phyloP scores from a whole-genome alignment of 2,329 filamentous ascomycete species.

The Fusarium incarnatum region DNA sequence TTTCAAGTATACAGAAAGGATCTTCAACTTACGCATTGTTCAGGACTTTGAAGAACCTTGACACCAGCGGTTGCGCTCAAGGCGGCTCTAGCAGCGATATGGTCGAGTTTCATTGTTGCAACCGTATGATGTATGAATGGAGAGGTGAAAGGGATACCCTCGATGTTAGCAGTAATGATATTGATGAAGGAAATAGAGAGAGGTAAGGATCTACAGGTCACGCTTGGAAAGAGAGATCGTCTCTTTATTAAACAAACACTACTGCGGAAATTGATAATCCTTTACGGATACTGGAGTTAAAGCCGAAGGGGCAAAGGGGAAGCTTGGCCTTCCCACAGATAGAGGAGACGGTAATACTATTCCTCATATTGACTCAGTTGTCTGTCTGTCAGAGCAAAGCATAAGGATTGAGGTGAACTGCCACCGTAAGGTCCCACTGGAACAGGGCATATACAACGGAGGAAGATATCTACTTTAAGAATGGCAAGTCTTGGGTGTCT shows the following conservation, averaged over 20 bases:
- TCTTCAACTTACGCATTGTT: slow-evolving; percentile 32
- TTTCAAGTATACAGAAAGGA: neutral
- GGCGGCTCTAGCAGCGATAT: slow-evolving; percentile 21
- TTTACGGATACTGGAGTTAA: neutral
- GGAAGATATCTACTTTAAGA: neutral
- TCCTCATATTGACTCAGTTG: neutral
- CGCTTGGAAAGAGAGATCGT: slow-evolving; percentile 3
- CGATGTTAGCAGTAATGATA: neutral
- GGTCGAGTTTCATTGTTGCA: slow-evolving; percentile 30
- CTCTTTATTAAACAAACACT: slow-evolving; percentile 15
- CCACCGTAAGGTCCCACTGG: neutral
- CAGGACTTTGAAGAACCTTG: neutral
- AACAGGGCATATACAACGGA: neutral
- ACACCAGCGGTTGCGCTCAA: slow-evolving; percentile 11
- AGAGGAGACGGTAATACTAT: neutral
- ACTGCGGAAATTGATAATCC: slow-evolving; percentile 1
- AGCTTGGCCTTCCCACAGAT: neutral
- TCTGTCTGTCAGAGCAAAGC: neutral
- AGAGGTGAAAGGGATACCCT: neutral
- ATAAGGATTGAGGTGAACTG: neutral
- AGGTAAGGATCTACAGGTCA: slow-evolving; percentile 31
- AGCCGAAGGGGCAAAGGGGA: neutral
- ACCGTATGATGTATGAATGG: neutral
- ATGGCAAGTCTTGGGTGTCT: neutral
- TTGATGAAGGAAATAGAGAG: neutral